Base-by-base conservation (phyloP, 1,284 basidiomycete species). In the Puccinia triticina region DNA sequence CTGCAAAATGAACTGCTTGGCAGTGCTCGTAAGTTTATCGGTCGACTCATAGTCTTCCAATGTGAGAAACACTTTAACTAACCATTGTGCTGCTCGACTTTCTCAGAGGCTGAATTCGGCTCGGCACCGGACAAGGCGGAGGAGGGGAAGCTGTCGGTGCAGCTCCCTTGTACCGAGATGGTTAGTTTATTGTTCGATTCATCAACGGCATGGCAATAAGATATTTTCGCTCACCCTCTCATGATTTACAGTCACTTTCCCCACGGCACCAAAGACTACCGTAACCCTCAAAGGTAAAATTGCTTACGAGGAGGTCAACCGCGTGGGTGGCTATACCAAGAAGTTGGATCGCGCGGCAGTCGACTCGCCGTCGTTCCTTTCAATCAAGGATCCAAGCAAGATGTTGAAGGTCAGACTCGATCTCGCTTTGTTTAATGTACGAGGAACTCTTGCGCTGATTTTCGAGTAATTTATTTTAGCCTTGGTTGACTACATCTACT, bases 71-170 rank as follows among this genome's bases (percentile, higher is more conserved):
- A 14, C n/a, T n/a, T n/a, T n/a, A n/a, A n/a, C n/a, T n/a, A n/a
- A n/a, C n/a, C n/a, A n/a, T n/a, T n/a, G n/a, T 21, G 10, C 1
- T 55, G 7, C 10, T 64, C 43, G 32, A 64, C 12, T 48, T 14
- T 50, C 40, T 66, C 86, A 73, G 84, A 86, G 82, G 84, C 84
- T 71, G 88, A 88, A 81, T 88, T 88, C 83, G 85, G 86, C 5
- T 93, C 93, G 23, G 94, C 95, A 0, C 96, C 96, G 0, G 97
- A 99, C 89, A 98, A 98, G 89, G 95, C 94, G 26, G 96, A 99
- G 87, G 96, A 99, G 86, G n/a, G n/a, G n/a, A 90, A 99, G 71
- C 93, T n/a, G n/a, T n/a, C n/a, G n/a, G n/a, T n/a, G n/a, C n/a
- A n/a, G n/a, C n/a, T n/a, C n/a, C n/a, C n/a, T n/a, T n/a, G n/a